Evolutionary conservation across 345 rosid species (phyloP).

Genomic region (Pistacia vera): DNA sequence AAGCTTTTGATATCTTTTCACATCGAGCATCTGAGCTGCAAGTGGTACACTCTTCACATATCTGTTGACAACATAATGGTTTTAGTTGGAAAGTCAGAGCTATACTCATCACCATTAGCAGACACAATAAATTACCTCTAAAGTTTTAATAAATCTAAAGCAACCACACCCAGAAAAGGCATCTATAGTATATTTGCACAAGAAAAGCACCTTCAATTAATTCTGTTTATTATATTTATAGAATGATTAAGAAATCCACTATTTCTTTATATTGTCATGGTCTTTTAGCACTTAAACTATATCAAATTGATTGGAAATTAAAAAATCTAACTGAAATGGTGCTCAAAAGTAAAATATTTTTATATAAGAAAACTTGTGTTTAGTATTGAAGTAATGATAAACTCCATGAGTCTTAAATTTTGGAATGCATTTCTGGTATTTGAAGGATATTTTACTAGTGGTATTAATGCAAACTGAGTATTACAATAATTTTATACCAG

Average conservation of each 20-base stretch:
- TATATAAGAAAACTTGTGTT: too few relatives aligned
- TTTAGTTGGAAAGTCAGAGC: constrained; percentile 1
- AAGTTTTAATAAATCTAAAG: neutral
- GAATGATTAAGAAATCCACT: too few relatives aligned
- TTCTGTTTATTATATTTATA: too few relatives aligned
- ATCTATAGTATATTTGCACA: neutral
- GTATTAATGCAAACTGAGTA: neutral
- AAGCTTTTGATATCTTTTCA: constrained; percentile 78
- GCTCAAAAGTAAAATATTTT: too few relatives aligned
- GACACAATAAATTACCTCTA: neutral
- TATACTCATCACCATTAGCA: neutral
- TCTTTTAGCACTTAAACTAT: too few relatives aligned
- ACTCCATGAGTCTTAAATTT: too few relatives aligned
- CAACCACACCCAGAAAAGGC: neutral
- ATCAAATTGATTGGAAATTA: too few relatives aligned
- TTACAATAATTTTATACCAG: neutral
- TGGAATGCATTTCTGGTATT: neutral
- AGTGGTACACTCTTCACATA: constrained; percentile 94
- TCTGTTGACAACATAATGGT: constrained; percentile 36
- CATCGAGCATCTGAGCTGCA: constrained; percentile 86
- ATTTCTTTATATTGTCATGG: too few relatives aligned
- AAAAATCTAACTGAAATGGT: too few relatives aligned
- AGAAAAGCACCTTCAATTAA: neutral
- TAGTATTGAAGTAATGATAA: too few relatives aligned
- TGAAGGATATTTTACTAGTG: neutral